phyloP scores from a whole-genome alignment of 768 basidiomycete genomes.

The Polyporus arcularius region DNA sequence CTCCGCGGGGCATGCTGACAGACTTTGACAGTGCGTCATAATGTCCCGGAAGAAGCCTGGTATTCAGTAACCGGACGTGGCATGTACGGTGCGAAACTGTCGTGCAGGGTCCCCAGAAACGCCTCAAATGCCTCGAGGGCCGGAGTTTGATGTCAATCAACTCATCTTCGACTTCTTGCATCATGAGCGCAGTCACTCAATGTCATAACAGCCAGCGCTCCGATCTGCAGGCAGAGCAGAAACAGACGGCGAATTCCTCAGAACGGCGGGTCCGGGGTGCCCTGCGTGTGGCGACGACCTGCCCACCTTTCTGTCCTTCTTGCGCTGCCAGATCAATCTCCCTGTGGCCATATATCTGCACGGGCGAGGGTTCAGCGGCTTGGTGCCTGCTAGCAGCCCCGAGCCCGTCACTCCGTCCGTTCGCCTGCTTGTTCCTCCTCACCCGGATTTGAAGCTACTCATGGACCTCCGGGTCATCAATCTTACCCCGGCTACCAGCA shows the following conservation, averaged over 20 bases:
- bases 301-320: background rate
- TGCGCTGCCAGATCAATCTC: conserved; percentile 13
- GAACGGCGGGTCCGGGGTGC: conserved; percentile 3
- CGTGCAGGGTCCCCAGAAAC: conserved; percentile 5
- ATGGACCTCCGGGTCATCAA: conserved; percentile 38
- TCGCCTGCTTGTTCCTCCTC: conserved; percentile 1
- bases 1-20: conserved; percentile 2
- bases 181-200: conserved; percentile 19
- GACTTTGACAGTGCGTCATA: conserved; percentile 1
- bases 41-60: conserved; percentile 15
- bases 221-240: conserved; percentile 14
- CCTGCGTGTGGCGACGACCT: conserved; percentile 7
- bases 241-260: conserved; percentile 10
- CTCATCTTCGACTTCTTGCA: conserved; percentile 20
- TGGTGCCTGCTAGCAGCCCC: background rate
- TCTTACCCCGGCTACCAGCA: conserved; percentile 45
- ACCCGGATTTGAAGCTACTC: background rate
- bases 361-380: background rate
- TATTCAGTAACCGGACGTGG: conserved; percentile 13
- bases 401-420: background rate
- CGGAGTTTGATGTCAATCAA: conserved; percentile 21
- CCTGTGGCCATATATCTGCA: background rate
- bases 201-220: conserved; percentile 18
- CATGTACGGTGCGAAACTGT: background rate
- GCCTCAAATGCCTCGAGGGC: conserved; percentile 16